A percentile compares a stretch with the other conserved stretches of the same genome.
phyloP scores from a whole-genome alignment of 2,329 filamentous ascomycete species.

The Diaporthe sp. region DNA sequence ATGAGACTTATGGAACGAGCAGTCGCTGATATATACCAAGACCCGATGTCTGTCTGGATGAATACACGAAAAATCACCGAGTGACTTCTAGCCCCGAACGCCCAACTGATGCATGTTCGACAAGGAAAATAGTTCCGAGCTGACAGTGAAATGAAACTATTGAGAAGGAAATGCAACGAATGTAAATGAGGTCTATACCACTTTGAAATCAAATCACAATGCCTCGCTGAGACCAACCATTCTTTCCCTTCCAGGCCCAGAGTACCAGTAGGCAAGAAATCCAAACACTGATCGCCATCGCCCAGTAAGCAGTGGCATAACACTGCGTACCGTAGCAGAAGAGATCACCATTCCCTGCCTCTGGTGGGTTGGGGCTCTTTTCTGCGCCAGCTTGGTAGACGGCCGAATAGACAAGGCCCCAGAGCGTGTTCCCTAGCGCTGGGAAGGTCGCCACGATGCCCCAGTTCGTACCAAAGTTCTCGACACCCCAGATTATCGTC shows the following conservation, averaged over 20 bases:
- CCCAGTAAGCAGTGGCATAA: slow-evolving; percentile 88
- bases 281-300: slow-evolving; percentile 85
- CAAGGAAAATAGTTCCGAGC: not conserved
- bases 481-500: slow-evolving; percentile 97
- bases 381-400: slow-evolving; percentile 79
- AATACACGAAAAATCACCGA: not conserved
- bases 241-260: slow-evolving; percentile 84
- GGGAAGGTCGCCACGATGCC: slow-evolving; percentile 94
- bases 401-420: slow-evolving; percentile 89
- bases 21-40: not conserved
- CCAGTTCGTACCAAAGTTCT: slow-evolving; percentile 99
- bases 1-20: not conserved
- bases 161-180: not conserved
- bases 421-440: slow-evolving; percentile 87
- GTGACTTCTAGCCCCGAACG: slow-evolving; percentile 13
- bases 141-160: not conserved
- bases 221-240: slow-evolving; percentile 81
- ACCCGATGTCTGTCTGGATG: not conserved
- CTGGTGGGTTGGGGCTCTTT: slow-evolving; percentile 46
- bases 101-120: slow-evolving; percentile 25
- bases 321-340: slow-evolving; percentile 87
- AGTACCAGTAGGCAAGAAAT: slow-evolving; percentile 78
- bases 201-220: slow-evolving; percentile 68
- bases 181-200: not conserved
- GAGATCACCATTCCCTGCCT: slow-evolving; percentile 57